These are phyloP conservation scores for Beauveria asiatica DNA, from an alignment of 2,329 filamentous ascomycete genomes.

Conservation along the genomic window DNA sequence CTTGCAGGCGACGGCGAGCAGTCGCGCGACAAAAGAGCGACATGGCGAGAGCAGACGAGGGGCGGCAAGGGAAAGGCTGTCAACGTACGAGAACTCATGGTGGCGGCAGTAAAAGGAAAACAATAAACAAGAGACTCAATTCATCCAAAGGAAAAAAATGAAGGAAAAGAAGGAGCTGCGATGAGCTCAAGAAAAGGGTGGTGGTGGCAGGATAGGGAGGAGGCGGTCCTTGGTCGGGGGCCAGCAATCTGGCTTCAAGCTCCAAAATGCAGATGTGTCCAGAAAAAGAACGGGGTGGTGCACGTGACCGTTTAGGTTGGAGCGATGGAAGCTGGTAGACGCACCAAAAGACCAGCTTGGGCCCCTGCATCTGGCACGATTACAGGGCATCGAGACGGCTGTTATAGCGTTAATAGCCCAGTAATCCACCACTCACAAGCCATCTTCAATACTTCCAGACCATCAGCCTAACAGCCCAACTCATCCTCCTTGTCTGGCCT, in stretches of 20 bases:
- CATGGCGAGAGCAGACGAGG: neutral
- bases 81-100: constrained; percentile 48
- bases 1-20: constrained; percentile 13
- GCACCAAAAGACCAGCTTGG: neutral
- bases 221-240: constrained; percentile 23
- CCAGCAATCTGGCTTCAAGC: constrained; percentile 36
- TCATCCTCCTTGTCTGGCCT: neutral
- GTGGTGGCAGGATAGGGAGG: constrained; percentile 26
- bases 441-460: neutral
- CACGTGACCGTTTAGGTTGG: constrained; percentile 16
- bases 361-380: neutral
- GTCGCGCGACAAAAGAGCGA: constrained; percentile 4
- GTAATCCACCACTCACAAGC: neutral
- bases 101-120: constrained; percentile 26
- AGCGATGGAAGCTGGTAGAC: neutral
- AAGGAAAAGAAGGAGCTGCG: constrained; percentile 28
- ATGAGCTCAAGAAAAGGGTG: constrained; percentile 27
- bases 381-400: neutral
- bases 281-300: constrained; percentile 27
- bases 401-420: neutral
- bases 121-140: constrained; percentile 29
- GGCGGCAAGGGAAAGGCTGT: neutral
- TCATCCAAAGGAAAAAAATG: constrained; percentile 31
- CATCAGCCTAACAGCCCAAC: neutral
- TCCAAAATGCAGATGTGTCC: constrained; percentile 37